Evolutionary conservation across 257 asterid species (phyloP).

Genomic region (Salvia miltiorrhiza): DNA sequence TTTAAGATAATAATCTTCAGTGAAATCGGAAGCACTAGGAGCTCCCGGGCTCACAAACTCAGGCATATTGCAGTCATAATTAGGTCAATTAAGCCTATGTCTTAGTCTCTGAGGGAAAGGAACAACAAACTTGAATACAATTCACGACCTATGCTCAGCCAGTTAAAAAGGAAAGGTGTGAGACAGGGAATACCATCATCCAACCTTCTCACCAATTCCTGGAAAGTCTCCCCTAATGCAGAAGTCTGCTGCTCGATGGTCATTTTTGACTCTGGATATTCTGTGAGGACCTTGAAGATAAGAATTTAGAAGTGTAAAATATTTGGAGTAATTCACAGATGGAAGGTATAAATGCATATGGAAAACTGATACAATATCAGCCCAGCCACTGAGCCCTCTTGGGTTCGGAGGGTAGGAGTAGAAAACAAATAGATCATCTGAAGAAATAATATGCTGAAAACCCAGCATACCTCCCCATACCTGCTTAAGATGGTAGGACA

Average conservation of each 20-base stretch:
- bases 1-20: neutral
- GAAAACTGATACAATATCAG: neutral
- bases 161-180: conserved; percentile 24
- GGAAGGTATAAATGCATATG: neutral
- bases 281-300: conserved; percentile 58
- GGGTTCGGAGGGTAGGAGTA: conserved; percentile 11
- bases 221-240: conserved; percentile 68
- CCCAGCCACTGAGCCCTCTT: neutral
- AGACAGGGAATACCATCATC: conserved; percentile 83
- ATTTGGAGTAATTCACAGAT: neutral
- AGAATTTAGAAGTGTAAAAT: neutral
- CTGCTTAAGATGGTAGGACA: conserved; percentile 80
- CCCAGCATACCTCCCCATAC: conserved; percentile 43
- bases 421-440: neutral
- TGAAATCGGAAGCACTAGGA: neutral
- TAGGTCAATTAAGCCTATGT: neutral
- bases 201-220: conserved; percentile 89
- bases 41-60: neutral
- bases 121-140: conserved; percentile 3
- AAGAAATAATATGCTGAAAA: neutral
- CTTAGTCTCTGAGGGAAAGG: neutral
- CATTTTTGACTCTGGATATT: conserved; percentile 89
- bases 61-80: neutral
- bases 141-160: conserved; percentile 2
- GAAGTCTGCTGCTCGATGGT: conserved; percentile 65